Evolutionary conservation across 768 basidiomycete genomes (phyloP), one percentile per base, ranked within the genome.

Genomic region (Collybia nuda): DNA sequence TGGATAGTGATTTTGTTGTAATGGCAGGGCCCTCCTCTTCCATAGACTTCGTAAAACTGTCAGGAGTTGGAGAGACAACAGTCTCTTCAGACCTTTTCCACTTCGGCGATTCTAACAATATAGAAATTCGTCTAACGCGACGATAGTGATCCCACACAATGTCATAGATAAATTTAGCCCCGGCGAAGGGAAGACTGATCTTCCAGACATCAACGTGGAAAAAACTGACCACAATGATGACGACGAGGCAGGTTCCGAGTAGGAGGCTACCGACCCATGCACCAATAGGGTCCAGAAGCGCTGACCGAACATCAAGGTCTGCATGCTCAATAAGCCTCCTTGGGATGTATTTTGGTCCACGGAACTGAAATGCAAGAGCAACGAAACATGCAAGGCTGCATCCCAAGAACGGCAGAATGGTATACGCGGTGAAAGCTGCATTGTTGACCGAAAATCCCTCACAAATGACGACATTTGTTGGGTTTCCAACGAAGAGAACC

Each of bases 401-500:
- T 2, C 80, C 85, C 23, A 95, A 62, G 59, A 93, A 89, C 0
- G 93, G 92, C 11, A 95, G 71, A 43, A 90, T 86, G 14, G 88
- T 82, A 68, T 93, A 93, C 0, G 86, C 88, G 0, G 88, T 90
- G 67, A 88, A 94, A 0, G 82, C 81, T 7, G 81, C 79, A 55
- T 90, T 90, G 43, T 88, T 86, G 40, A 96, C 76, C 3, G 72
- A 62, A 63, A 97, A 93, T 0, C 92, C 91, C 47, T 91, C 92
- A 44, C 91, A 89, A 19, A 97, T 83, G 41, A 98, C 88, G 18
- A 97, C 85, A 60, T 98, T 98, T 1, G 96, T 98, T 1, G 91
- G 93, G 62, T 98, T 98, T 0, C 88, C 89, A 2, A 93, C 86
- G 43, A 97, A 91, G 0, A 85, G 63, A 19, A 81, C 80, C 78